A percentile compares a stretch with the other conserved stretches of the same genome.
Evolutionary conservation across 2,329 filamentous ascomycete species (phyloP).

Genomic region (Penicillium sp.): DNA sequence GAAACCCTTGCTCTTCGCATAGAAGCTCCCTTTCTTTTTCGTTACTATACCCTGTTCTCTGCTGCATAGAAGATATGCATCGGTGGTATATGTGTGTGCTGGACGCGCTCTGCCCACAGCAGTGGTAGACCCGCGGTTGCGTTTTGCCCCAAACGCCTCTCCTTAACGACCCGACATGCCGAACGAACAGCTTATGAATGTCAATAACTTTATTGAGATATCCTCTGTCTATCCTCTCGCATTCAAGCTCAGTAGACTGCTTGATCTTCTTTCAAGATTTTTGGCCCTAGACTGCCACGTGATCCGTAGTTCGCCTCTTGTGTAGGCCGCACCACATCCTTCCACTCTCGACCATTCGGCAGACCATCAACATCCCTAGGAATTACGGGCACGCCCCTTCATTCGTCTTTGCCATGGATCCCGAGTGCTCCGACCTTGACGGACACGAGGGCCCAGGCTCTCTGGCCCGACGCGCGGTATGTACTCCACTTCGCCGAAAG

Average conservation of each 20-base stretch:
- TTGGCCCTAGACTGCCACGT: too few species aligned
- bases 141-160: slow-evolving; percentile 3
- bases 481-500: slow-evolving; percentile 16
- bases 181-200: slow-evolving; percentile 14
- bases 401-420: slow-evolving; percentile 25
- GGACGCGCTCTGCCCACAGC: slow-evolving; percentile 17
- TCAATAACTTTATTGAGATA: neutral
- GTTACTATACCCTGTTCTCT: neutral
- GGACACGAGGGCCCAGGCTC: slow-evolving; percentile 18
- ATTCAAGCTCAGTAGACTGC: too few species aligned
- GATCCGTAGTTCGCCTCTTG: too few species aligned
- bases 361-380: too few species aligned
- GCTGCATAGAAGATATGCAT: slow-evolving; percentile 15
- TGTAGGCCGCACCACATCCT: too few species aligned
- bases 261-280: too few species aligned
- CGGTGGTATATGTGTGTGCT: slow-evolving; percentile 17
- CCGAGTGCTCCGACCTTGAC: slow-evolving; percentile 31
- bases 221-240: slow-evolving; percentile 4
- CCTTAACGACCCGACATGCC: slow-evolving; percentile 9
- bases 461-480: slow-evolving; percentile 31
- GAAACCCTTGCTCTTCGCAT: too few species aligned
- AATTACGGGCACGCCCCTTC: neutral
- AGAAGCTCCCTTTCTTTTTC: neutral
- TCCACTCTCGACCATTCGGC: too few species aligned
- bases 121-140: slow-evolving; percentile 4